Base-by-base conservation (phyloP, 495 filamentous ascomycete species). In the Podospora didyma region DNA sequence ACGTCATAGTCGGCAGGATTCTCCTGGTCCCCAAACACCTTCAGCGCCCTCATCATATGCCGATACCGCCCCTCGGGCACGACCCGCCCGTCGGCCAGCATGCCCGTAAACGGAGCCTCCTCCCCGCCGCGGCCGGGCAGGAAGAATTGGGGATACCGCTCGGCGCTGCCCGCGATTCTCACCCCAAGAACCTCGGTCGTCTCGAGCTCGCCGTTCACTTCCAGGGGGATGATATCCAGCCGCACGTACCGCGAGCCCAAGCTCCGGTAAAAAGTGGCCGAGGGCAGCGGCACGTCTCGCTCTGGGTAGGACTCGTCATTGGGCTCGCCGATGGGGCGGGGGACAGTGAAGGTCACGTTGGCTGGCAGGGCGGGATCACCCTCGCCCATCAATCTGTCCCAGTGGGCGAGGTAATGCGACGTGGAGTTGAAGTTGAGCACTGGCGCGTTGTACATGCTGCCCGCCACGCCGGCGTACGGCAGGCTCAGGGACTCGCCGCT, bases 401-500 rank as follows among this genome's bases (percentile, higher is more conserved):
- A 31, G 4, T 9, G 26, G 4, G 26, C 26, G 9, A 31, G 26
- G 26, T 31, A 31, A 9, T 31, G 26, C 26, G 26, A n/a, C 26
- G 26, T 31, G 4, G 9, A 9, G 26, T 31, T 9, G 4, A 31
- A 9, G 26, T 31, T 31, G 3, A 31, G 26, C 26, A 9, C 9
- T 9, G 26, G 26, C 26, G 26, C 26, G 26, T 31, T 9, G 26
- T 31, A 63, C 47, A 78, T 51, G 56, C 68, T 74, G 7, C 75
- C 75, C 3, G 65, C 66, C 9, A 72, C 69, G 12, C 75, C 75
- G 54, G 74, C 64, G 53, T 79, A 78, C 2, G 75, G 75, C 3
- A 79, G 55, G 7, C 70, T 69, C 16, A 76, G 63, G 21, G 63
- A 60, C 21, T 71, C 68, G 34, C 73, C 75, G 58, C 74, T 71